Evolutionary conservation across 495 filamentous ascomycete species (phyloP).

Genomic region (Cetradonia linearis): DNA sequence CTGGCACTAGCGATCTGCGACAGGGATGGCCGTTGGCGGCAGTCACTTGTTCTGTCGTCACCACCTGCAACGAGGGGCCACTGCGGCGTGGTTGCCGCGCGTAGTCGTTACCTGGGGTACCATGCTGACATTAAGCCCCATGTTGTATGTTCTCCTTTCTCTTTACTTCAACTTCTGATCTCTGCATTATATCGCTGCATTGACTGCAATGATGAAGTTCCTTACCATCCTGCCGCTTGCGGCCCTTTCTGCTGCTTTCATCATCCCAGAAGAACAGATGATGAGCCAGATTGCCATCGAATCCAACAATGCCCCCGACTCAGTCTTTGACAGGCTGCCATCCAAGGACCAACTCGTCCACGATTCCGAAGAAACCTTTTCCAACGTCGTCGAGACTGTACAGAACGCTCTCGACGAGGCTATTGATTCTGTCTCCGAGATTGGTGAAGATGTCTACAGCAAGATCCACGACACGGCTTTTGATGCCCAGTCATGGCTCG

Average conservation of each 20-base stretch:
- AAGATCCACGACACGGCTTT: slow-evolving; percentile 33
- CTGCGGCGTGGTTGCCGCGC: slow-evolving; percentile 3
- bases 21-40: background rate
- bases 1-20: slow-evolving; percentile 1
- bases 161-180: background rate
- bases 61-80: background rate
- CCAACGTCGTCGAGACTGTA: slow-evolving; percentile 28
- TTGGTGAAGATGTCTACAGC: slow-evolving; percentile 27
- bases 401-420: slow-evolving; percentile 41
- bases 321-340: slow-evolving; percentile 32
- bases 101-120: background rate
- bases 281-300: slow-evolving; percentile 33
- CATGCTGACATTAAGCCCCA: background rate
- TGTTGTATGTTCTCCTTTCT: background rate
- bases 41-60: background rate
- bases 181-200: background rate
- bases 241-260: slow-evolving; percentile 45
- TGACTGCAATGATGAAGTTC: slow-evolving; percentile 37
- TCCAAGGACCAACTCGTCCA: slow-evolving; percentile 31
- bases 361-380: slow-evolving; percentile 29
- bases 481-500: slow-evolving; percentile 38
- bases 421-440: slow-evolving; percentile 30
- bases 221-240: slow-evolving; percentile 42
- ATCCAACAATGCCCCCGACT: slow-evolving; percentile 26
- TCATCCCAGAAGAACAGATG: slow-evolving; percentile 43